These are phyloP conservation scores for Avena atlantica DNA, from an alignment of 176 grass and related monocot species.

Conservation along the genomic window DNA sequence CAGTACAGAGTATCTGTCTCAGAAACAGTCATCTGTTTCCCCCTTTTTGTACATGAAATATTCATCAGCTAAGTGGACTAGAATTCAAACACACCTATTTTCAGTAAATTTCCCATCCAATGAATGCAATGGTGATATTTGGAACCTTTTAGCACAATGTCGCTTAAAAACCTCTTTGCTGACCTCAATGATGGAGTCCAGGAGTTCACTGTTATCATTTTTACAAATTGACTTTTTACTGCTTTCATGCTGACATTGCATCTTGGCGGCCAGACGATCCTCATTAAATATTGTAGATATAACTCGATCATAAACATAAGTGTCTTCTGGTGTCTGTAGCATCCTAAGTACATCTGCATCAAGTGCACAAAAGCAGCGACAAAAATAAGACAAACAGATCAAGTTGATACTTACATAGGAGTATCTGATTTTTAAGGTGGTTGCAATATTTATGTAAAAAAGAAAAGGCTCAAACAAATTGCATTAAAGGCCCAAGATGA, in stretches of 20 bases:
- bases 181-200: slow-evolving; percentile 77
- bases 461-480: slow-evolving; percentile 17
- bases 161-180: slow-evolving; percentile 94
- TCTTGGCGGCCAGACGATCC: slow-evolving; percentile 69
- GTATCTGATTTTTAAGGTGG: background rate
- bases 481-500: background rate
- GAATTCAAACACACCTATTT: slow-evolving; percentile 64
- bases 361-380: slow-evolving; percentile 42
- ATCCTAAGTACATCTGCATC: slow-evolving; percentile 90
- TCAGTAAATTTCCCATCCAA: slow-evolving; percentile 61
- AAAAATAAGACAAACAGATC: slow-evolving; percentile 34
- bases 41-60: slow-evolving; percentile 35
- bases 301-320: slow-evolving; percentile 90
- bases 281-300: slow-evolving; percentile 95
- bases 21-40: slow-evolving; percentile 25
- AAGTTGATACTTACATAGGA: slow-evolving; percentile 29
- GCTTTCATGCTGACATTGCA: slow-evolving; percentile 62
- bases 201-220: slow-evolving; percentile 76
- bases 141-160: slow-evolving; percentile 94
- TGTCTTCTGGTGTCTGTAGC: slow-evolving; percentile 89
- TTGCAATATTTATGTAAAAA: slow-evolving; percentile 7
- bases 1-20: background rate
- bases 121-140: slow-evolving; percentile 73
- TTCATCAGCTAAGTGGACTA: slow-evolving; percentile 1
- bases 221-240: slow-evolving; percentile 54